Conservation (phyloP, 148 eudicot species). For the Rhododendron simsii region DNA sequence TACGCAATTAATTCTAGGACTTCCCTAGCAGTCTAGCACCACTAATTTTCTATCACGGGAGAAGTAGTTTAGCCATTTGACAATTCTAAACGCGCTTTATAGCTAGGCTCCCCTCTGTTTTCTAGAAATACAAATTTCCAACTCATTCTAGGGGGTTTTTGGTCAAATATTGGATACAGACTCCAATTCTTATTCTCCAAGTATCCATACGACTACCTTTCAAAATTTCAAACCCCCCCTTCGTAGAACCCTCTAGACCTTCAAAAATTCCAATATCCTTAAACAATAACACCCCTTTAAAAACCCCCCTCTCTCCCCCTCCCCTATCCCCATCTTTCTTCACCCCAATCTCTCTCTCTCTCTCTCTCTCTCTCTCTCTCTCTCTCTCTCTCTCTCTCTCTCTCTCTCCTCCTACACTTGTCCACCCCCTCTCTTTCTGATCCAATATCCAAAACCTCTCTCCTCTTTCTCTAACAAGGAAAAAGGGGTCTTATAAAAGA, state of each 20-base stretch:
- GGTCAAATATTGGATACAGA: conserved; percentile 6
- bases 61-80: not conserved
- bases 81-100: not conserved
- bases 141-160: not conserved
- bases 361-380: not conserved
- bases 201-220: not conserved
- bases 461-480: not conserved
- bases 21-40: not conserved
- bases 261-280: not conserved
- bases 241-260: conserved; percentile 18
- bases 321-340: not conserved
- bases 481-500: not conserved
- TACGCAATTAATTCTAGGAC: not conserved
- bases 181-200: not conserved
- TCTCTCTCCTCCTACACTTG: not conserved
- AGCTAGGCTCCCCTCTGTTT: not conserved
- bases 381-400: not conserved
- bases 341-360: not conserved
- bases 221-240: not conserved
- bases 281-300: not conserved
- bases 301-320: not conserved
- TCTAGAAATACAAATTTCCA: conserved; percentile 1
- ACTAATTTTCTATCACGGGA: not conserved
- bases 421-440: not conserved
- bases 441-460: not conserved